These are phyloP conservation scores for Penicillium sp. DNA, from an alignment of 2,329 filamentous ascomycete species.

Conservation along the genomic window DNA sequence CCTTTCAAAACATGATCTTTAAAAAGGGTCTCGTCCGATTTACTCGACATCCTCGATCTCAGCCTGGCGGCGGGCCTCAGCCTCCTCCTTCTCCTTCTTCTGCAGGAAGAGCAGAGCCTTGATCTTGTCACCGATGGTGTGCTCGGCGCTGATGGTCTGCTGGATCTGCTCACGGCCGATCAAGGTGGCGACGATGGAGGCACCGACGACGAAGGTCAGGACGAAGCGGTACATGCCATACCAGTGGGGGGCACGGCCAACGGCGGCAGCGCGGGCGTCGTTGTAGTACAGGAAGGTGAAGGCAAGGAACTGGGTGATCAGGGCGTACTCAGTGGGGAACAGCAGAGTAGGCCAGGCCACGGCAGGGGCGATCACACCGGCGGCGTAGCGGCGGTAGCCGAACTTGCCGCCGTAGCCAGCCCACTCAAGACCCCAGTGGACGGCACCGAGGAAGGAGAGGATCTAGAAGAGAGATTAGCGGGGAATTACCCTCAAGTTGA, in stretches of 20 bases:
- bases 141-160: constrained; percentile 36
- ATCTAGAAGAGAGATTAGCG: constrained; percentile 58
- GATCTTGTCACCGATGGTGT: constrained; percentile 55
- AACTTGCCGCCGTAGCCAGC: constrained; percentile 69
- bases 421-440: constrained; percentile 93
- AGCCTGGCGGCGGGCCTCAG: constrained; percentile 41
- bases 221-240: constrained; percentile 90
- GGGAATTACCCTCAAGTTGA: neutral
- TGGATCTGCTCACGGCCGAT: constrained; percentile 80
- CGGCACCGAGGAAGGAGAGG: constrained; percentile 89
- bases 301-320: constrained; percentile 82
- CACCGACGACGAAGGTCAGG: constrained; percentile 85
- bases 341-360: constrained; percentile 89
- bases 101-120: constrained; percentile 55
- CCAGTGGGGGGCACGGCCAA: constrained; percentile 83
- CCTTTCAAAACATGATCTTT: constrained; percentile 13
- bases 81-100: constrained; percentile 52
- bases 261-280: constrained; percentile 72
- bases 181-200: constrained; percentile 77
- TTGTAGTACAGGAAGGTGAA: constrained; percentile 87
- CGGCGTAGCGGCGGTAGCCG: constrained; percentile 79
- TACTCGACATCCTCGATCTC: constrained; percentile 40
- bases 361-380: constrained; percentile 77
- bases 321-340: constrained; percentile 79
- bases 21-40: constrained; percentile 17